Evolutionary conservation across 2,329 filamentous ascomycete genomes (phyloP).

Genomic region (Xylaria arbuscula): DNA sequence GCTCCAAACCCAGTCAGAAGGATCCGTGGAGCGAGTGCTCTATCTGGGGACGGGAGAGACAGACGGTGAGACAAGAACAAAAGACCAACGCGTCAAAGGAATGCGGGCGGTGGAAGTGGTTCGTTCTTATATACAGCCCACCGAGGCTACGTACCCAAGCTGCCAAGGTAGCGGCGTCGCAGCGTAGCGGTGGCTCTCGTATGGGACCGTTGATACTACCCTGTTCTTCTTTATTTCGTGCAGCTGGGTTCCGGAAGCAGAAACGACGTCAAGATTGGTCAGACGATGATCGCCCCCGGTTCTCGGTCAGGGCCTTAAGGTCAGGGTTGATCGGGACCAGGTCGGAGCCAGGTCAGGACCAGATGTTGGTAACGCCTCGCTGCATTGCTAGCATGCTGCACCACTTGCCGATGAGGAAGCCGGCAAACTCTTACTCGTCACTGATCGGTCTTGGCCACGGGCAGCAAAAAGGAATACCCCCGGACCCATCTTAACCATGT

Average conservation of each 20-base stretch:
- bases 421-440: constrained; percentile 10
- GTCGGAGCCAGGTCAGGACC: not conserved
- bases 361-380: not conserved
- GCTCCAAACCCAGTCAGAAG: constrained; percentile 12
- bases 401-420: constrained; percentile 27
- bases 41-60: constrained; percentile 15
- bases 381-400: not conserved
- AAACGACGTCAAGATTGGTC: constrained; percentile 31
- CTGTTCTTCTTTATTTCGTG: constrained; percentile 8
- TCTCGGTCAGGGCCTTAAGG: constrained; percentile 24
- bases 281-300: constrained; percentile 26
- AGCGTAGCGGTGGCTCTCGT: not conserved
- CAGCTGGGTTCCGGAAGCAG: constrained; percentile 28
- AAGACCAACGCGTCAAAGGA: constrained; percentile 3
- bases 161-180: not conserved
- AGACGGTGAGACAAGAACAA: constrained; percentile 24
- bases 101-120: constrained; percentile 1
- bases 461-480: constrained; percentile 17
- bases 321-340: not conserved
- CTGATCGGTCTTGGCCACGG: not conserved
- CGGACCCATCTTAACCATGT: constrained; percentile 21
- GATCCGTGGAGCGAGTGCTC: constrained; percentile 5
- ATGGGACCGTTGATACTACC: constrained; percentile 6
- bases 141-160: constrained; percentile 4
- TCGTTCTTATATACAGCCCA: constrained; percentile 26